These are phyloP conservation scores for Uronychia setigera DNA, from an alignment of 73 alveolate species.

Conservation along the genomic window DNA sequence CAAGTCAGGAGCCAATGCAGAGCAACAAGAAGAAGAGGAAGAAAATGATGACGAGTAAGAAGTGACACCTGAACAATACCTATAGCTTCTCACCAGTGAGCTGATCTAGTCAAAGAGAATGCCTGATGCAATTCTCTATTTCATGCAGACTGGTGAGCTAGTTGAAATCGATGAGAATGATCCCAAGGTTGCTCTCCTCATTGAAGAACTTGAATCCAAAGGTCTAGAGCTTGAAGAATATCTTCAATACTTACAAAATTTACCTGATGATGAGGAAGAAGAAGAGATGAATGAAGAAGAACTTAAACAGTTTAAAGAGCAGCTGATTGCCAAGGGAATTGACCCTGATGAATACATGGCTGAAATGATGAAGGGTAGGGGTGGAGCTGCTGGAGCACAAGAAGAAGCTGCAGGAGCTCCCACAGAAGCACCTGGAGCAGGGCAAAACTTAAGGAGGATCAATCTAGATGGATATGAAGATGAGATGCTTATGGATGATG, in stretches of 20 bases:
- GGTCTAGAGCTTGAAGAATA: background rate
- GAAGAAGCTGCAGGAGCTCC: background rate
- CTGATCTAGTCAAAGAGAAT: background rate
- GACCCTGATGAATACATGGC: conserved; percentile 1
- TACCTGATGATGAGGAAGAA: background rate
- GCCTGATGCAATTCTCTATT: background rate
- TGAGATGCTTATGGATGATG: conserved; percentile 48
- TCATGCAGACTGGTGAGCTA: background rate
- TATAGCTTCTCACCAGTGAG: background rate
- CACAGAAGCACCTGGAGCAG: background rate
- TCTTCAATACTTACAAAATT: background rate
- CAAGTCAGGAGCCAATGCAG: background rate
- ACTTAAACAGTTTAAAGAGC: background rate
- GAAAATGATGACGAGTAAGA: background rate
- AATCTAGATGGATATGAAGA: conserved; percentile 51
- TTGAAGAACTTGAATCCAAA: background rate
- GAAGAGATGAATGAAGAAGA: background rate
- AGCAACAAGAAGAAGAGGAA: background rate
- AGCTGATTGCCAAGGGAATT: background rate
- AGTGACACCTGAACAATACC: background rate
- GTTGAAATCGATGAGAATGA: background rate
- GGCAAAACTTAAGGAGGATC: conserved; percentile 29
- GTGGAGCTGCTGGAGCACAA: background rate
- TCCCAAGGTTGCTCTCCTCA: background rate
- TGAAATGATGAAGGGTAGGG: background rate